phyloP scores from a whole-genome alignment of 352 stramenopile genomes.

The Phytophthora constricta region DNA sequence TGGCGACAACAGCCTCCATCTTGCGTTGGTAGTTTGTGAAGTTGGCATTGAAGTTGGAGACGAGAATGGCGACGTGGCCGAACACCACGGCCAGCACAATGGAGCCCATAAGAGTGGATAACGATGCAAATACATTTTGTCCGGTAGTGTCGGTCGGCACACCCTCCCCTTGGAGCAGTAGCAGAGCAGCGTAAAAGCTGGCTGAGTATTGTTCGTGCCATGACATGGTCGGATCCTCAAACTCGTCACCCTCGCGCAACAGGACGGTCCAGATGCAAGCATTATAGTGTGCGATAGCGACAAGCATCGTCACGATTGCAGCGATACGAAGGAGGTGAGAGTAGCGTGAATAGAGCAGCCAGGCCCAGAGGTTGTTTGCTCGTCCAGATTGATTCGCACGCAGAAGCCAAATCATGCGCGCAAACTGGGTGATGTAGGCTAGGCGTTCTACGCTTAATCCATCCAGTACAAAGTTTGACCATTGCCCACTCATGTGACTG shows the following conservation, averaged over 20 bases:
- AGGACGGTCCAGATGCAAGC: conserved; percentile 52
- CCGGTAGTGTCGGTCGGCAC: conserved; percentile 26
- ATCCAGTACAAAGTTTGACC: conserved; percentile 1
- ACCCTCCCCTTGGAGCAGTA: conserved; percentile 65
- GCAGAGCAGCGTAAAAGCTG: conserved; percentile 55
- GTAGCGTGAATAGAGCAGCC: conserved; percentile 51
- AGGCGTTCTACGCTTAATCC: conserved; percentile 24
- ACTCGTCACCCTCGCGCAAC: background rate
- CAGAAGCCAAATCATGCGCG: conserved; percentile 38
- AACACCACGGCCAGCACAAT: conserved; percentile 70
- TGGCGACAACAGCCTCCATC: conserved; percentile 65
- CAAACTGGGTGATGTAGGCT: conserved; percentile 28
- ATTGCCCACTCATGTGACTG: background rate
- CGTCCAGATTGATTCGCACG: conserved; percentile 20
- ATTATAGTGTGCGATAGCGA: conserved; percentile 57
- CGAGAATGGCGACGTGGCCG: conserved; percentile 62
- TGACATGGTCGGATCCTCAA: background rate
- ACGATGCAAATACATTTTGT: conserved; percentile 51
- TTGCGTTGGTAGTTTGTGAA: conserved; percentile 66
- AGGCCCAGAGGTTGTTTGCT: conserved; percentile 36
- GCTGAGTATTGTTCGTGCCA: conserved; percentile 32
- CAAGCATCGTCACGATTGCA: conserved; percentile 42
- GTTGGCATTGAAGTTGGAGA: conserved; percentile 67
- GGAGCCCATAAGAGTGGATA: conserved; percentile 56
- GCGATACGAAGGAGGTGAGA: conserved; percentile 49